Evolutionary conservation across 306 rosid species (phyloP).

Genomic region (Cyamopsis tetragonoloba): DNA sequence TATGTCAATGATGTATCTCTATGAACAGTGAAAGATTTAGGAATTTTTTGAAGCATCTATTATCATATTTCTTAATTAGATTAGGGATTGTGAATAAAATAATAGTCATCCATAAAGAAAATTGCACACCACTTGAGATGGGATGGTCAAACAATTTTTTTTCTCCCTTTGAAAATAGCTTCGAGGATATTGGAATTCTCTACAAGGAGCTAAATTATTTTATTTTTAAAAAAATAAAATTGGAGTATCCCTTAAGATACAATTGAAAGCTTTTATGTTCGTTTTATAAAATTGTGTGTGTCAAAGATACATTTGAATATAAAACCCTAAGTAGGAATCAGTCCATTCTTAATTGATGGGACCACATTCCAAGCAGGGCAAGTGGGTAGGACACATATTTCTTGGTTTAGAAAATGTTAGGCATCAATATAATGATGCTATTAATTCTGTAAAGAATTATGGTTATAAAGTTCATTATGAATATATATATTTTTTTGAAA

Average conservation of each 20-base stretch:
- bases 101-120: background rate
- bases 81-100: background rate
- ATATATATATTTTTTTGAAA: conserved; percentile 5
- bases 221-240: too few species aligned
- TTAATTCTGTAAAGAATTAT: conserved; percentile 15
- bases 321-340: conserved; percentile 31
- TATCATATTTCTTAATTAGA: too few species aligned
- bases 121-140: conserved; percentile 19
- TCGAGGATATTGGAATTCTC: conserved; percentile 27
- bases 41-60: background rate
- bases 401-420: conserved; percentile 35
- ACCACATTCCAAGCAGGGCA: conserved; percentile 45
- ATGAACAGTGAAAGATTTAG: conserved; percentile 6
- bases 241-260: conserved; percentile 32
- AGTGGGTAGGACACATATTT: conserved; percentile 35
- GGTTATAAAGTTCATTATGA: conserved; percentile 15
- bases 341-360: conserved; percentile 40
- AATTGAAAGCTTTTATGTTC: conserved; percentile 2
- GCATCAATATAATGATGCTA: conserved; percentile 31
- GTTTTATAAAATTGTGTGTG: conserved; percentile 11
- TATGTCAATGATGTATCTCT: background rate
- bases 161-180: conserved; percentile 15
- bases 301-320: conserved; percentile 25
- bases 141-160: conserved; percentile 31
- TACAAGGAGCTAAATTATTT: conserved; percentile 24